Evolutionary conservation across 2,329 filamentous ascomycete species (phyloP).

Genomic region (Pseudopithomyces maydicus): DNA sequence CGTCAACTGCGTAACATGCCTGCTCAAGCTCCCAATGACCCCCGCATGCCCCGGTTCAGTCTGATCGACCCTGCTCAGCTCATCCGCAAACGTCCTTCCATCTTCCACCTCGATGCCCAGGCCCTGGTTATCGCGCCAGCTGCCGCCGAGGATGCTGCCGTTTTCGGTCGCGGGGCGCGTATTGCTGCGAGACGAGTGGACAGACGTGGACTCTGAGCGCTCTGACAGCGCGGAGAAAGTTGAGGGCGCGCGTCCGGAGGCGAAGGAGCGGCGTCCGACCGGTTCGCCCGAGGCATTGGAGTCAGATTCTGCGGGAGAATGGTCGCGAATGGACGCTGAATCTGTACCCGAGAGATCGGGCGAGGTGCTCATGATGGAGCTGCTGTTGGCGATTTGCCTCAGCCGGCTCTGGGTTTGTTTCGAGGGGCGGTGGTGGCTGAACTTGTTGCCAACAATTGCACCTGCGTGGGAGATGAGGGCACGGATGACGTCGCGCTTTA

Average conservation of each 20-base stretch:
- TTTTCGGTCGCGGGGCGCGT: conserved; percentile 24
- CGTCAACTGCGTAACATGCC: conserved; percentile 38
- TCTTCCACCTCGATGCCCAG: conserved; percentile 31
- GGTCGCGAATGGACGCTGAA: conserved; percentile 36
- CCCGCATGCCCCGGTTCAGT: conserved; percentile 41
- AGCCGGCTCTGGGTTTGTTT: conserved; percentile 79
- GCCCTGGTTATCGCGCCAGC: conserved; percentile 19
- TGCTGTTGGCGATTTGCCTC: conserved; percentile 81
- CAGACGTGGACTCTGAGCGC: conserved; percentile 27
- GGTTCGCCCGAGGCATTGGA: conserved; percentile 33
- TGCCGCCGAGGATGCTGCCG: conserved; percentile 30
- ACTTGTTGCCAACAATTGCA: conserved; percentile 96
- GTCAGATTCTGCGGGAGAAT: conserved; percentile 36
- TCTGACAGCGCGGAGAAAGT: conserved; percentile 37
- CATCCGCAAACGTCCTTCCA: conserved; percentile 42
- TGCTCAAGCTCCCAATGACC: conserved; percentile 38
- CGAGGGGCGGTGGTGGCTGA: conserved; percentile 83
- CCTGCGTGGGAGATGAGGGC: conserved; percentile 94
- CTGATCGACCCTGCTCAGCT: conserved; percentile 41
- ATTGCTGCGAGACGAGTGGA: conserved; percentile 12
- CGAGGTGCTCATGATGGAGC: conserved; percentile 60
- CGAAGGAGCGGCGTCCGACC: conserved; percentile 32
- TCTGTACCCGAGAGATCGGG: conserved; percentile 41
- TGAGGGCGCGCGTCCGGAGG: conserved; percentile 36
- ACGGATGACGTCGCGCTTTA: conserved; percentile 94